A percentile compares a stretch with the other conserved stretches of the same genome.
Conservation (phyloP, 768 basidiomycete genomes). For the Suillus placidus region DNA sequence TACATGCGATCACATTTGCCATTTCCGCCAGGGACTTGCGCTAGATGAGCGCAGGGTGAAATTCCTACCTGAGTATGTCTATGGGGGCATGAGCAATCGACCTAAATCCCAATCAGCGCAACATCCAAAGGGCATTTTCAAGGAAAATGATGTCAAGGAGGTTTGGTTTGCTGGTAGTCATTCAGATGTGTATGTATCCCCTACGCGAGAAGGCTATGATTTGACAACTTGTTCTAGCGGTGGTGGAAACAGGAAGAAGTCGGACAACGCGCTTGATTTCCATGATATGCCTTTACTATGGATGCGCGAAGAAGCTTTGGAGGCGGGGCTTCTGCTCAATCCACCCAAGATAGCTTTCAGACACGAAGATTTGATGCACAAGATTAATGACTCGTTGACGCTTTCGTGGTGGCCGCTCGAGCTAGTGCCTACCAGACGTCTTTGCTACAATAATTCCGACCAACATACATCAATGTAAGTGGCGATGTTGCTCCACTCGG, state of each 20-base stretch:
- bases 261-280: conserved; percentile 20
- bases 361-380: conserved; percentile 25
- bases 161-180: conserved; percentile 48
- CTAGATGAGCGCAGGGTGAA: conserved; percentile 51
- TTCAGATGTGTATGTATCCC: conserved; percentile 38
- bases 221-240: conserved; percentile 23
- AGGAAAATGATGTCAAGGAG: conserved; percentile 36
- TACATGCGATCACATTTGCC: conserved; percentile 38
- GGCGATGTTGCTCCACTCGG: not conserved
- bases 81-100: conserved; percentile 24
- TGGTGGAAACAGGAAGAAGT: conserved; percentile 30
- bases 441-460: conserved; percentile 31
- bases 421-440: conserved; percentile 26
- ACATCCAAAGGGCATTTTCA: not conserved
- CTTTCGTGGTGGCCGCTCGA: conserved; percentile 28
- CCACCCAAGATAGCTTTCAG: conserved; percentile 33
- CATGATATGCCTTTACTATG: conserved; percentile 32
- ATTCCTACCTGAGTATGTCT: conserved; percentile 47
- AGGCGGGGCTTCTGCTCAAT: conserved; percentile 25
- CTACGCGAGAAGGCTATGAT: not conserved
- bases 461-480: conserved; percentile 24
- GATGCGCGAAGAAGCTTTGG: conserved; percentile 35
- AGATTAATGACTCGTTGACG: conserved; percentile 22
- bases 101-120: conserved; percentile 1
- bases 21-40: conserved; percentile 50